Percentiles rank a stretch among this genome's conserved stretches.
Evolutionary conservation across 495 filamentous ascomycete species (phyloP).

Genomic region (Aspergillus indologenus): DNA sequence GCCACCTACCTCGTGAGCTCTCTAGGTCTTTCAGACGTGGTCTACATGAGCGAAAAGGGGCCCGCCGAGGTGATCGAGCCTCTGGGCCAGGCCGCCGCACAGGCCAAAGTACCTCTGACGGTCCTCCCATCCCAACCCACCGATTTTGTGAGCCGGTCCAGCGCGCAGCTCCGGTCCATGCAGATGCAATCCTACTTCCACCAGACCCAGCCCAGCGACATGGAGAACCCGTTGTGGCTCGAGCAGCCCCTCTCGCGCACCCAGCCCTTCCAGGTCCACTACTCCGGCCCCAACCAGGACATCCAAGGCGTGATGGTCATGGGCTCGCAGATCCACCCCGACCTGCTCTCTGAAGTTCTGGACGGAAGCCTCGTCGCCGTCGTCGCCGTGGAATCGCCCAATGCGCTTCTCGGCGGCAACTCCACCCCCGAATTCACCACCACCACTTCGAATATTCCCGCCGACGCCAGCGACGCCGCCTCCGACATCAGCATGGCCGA

Average conservation of each 20-base stretch:
- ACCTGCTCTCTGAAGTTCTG: constrained; percentile 49
- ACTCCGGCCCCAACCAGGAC: constrained; percentile 48
- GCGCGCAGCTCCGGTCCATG: constrained; percentile 71
- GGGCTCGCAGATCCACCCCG: constrained; percentile 45
- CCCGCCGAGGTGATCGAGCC: constrained; percentile 61
- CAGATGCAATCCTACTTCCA: constrained; percentile 81
- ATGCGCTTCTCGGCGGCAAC: constrained; percentile 26
- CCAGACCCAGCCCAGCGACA: constrained; percentile 32
- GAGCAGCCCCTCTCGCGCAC: constrained; percentile 43
- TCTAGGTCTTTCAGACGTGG: constrained; percentile 53
- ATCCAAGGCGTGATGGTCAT: constrained; percentile 53
- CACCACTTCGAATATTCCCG: not conserved
- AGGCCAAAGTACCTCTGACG: constrained; percentile 36
- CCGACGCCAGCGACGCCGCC: not conserved
- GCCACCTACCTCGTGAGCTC: constrained; percentile 58
- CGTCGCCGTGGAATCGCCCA: constrained; percentile 48
- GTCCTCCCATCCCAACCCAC: constrained; percentile 56
- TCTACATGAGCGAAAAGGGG: constrained; percentile 73
- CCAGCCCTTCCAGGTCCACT: constrained; percentile 54
- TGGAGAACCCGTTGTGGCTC: constrained; percentile 45
- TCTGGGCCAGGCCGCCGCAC: constrained; percentile 39
- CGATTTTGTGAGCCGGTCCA: constrained; percentile 60
- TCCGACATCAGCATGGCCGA: not conserved
- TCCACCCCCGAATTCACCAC: not conserved
- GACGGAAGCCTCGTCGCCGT: constrained; percentile 59